Evolutionary conservation across 208 protist species (phyloP).

Genomic region (Tetramitus jugosus): DNA sequence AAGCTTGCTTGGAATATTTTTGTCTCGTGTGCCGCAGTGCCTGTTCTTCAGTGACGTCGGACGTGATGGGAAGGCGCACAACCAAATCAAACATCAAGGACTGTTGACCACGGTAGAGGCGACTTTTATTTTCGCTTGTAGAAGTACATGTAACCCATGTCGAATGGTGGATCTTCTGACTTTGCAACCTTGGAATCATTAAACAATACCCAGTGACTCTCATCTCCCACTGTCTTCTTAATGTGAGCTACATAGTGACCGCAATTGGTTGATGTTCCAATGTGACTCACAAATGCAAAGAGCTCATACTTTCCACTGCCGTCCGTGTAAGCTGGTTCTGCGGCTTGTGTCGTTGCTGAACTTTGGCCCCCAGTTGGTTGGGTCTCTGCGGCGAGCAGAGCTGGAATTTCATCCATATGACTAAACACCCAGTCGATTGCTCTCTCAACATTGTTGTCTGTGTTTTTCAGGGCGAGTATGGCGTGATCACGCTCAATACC

Average conservation of each 20-base stretch:
- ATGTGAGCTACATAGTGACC: conserved; percentile 82
- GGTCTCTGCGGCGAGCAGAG: neutral
- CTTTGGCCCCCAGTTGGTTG: neutral
- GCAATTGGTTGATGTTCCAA: conserved; percentile 64
- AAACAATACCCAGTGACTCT: conserved; percentile 74
- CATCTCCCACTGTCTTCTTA: conserved; percentile 49
- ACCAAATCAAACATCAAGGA: too few species aligned
- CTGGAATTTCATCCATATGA: conserved; percentile 57
- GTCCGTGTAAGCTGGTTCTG: neutral
- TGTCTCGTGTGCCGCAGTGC: too few species aligned
- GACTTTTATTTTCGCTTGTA: conserved; percentile 48
- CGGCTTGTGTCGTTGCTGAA: neutral
- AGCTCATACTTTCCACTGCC: conserved; percentile 48
- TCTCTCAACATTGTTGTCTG: conserved; percentile 76
- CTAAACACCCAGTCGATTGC: conserved; percentile 92
- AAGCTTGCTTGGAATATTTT: too few species aligned
- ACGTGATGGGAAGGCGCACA: too few species aligned
- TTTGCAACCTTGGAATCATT: conserved; percentile 87
- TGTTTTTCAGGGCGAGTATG: conserved; percentile 64
- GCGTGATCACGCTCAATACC: conserved; percentile 46
- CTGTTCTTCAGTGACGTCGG: too few species aligned
- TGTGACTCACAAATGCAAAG: conserved; percentile 75
- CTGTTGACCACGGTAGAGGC: too few species aligned
- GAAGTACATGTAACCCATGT: conserved; percentile 80
- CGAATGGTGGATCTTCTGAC: conserved; percentile 71